Percentiles rank a stretch among this genome's conserved stretches.
These are phyloP conservation scores for Colletotrichum liaoningense DNA, from an alignment of 2,329 filamentous ascomycete genomes.

Conservation along the genomic window DNA sequence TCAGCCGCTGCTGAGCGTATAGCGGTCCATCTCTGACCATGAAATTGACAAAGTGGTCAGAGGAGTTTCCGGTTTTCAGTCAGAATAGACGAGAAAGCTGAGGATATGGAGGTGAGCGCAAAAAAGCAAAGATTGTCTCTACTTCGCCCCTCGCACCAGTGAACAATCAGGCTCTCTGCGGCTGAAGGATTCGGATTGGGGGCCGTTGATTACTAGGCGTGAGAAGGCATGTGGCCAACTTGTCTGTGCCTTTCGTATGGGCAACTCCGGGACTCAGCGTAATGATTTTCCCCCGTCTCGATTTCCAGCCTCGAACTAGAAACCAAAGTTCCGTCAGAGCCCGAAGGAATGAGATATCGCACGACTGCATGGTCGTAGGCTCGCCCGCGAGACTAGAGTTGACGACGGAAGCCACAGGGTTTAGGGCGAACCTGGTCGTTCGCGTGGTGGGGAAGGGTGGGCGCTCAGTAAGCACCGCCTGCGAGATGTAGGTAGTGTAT, in stretches of 20 bases:
- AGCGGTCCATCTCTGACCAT: not conserved
- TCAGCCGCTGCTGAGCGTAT: not conserved
- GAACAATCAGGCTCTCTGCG: slow-evolving; percentile 5
- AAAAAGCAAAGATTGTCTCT: not conserved
- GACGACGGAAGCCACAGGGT: not conserved
- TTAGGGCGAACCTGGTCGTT: not conserved
- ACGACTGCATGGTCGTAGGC: not conserved
- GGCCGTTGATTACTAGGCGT: slow-evolving; percentile 1
- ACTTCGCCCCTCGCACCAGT: not conserved
- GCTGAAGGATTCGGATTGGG: not conserved
- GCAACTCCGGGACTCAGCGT: not conserved
- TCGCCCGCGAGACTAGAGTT: not conserved
- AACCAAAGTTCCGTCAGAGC: not conserved
- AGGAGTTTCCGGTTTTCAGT: not conserved
- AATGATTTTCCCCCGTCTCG: not conserved
- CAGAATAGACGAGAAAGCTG: too few relatives aligned
- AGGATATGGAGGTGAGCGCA: not conserved
- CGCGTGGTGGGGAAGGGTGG: not conserved
- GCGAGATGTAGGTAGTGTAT: not conserved
- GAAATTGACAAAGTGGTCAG: not conserved
- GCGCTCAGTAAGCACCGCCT: slow-evolving; percentile 24
- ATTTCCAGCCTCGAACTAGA: not conserved
- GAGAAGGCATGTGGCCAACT: not conserved
- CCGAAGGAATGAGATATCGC: not conserved
- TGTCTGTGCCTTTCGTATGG: slow-evolving; percentile 2